phyloP scores from a whole-genome alignment of 129 eudicot species.

The Flaveria sonorensis region DNA sequence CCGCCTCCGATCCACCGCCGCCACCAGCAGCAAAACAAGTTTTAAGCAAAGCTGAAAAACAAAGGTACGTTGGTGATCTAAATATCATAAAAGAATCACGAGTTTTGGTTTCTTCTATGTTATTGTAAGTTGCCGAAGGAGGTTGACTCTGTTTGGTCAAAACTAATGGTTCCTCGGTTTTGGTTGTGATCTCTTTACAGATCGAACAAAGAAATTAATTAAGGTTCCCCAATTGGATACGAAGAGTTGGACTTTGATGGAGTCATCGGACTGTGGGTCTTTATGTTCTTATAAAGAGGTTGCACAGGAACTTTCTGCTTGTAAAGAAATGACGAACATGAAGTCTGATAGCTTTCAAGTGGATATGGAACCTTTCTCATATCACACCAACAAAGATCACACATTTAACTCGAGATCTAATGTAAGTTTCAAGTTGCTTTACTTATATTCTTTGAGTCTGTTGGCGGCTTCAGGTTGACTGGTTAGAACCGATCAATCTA shows the following conservation, averaged over 20 bases:
- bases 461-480: not conserved
- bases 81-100: not conserved
- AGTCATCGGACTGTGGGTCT: conserved; percentile 24
- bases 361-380: conserved; percentile 40
- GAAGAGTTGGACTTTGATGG: conserved; percentile 31
- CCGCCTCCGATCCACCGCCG: not conserved
- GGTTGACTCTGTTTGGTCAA: conserved; percentile 16
- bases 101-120: conserved; percentile 1
- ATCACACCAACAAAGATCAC: conserved; percentile 30
- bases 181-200: conserved; percentile 15
- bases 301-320: not conserved
- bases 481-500: no score
- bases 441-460: no score
- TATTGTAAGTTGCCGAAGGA: conserved; percentile 2
- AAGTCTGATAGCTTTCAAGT: conserved; percentile 38
- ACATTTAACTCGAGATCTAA: conserved; percentile 8
- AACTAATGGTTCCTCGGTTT: conserved; percentile 19
- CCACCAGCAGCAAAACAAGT: no score
- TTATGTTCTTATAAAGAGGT: conserved; percentile 30
- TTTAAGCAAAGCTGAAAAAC: no score
- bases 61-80: not conserved
- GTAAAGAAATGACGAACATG: conserved; percentile 30
- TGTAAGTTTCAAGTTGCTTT: conserved; percentile 19
- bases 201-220: not conserved
- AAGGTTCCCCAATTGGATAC: conserved; percentile 14